Conservation (phyloP, 768 basidiomycete species). For the Ramaria sp. region DNA sequence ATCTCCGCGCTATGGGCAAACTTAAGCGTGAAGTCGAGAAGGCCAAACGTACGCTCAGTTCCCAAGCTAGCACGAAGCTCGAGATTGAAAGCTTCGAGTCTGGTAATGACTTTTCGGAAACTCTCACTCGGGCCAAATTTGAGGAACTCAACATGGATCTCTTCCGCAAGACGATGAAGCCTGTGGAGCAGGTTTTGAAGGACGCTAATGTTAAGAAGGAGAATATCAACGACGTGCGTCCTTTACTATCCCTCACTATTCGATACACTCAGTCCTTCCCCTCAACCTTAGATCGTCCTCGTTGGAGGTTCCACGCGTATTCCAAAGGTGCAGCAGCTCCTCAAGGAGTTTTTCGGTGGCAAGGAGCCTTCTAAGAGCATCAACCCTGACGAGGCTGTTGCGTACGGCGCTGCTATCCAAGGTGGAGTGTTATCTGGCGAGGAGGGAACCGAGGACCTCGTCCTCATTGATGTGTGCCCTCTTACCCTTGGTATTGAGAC, state of each 20-base stretch:
- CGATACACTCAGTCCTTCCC: too few relatives aligned
- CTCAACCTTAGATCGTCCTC: constrained; percentile 52
- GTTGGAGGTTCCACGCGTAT: constrained; percentile 99
- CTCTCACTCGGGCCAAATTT: constrained; percentile 95
- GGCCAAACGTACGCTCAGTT: constrained; percentile 82
- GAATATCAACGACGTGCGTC: constrained; percentile 73
- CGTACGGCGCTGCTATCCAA: constrained; percentile 97
- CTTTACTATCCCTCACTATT: neutral
- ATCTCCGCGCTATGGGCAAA: too few relatives aligned
- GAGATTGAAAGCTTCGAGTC: constrained; percentile 96
- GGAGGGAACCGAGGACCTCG: constrained; percentile 79
- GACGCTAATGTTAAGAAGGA: constrained; percentile 98
- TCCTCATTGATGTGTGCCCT: constrained; percentile 96
- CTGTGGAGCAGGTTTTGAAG: constrained; percentile 98
- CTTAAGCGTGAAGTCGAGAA: neutral
- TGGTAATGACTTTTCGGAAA: constrained; percentile 96
- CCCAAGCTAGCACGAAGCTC: constrained; percentile 81
- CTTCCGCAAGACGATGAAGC: constrained; percentile 99
- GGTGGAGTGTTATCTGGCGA: constrained; percentile 97
- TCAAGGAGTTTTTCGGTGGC: constrained; percentile 92
- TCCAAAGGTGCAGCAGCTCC: constrained; percentile 96
- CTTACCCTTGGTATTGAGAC: constrained; percentile 99
- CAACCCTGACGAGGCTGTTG: constrained; percentile 99
- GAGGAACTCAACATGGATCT: constrained; percentile 98
- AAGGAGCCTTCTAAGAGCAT: constrained; percentile 97